Evolutionary conservation across 345 rosid species (phyloP), one percentile per base, ranked within the genome.

Genomic region (Geranium rotundifolium): DNA sequence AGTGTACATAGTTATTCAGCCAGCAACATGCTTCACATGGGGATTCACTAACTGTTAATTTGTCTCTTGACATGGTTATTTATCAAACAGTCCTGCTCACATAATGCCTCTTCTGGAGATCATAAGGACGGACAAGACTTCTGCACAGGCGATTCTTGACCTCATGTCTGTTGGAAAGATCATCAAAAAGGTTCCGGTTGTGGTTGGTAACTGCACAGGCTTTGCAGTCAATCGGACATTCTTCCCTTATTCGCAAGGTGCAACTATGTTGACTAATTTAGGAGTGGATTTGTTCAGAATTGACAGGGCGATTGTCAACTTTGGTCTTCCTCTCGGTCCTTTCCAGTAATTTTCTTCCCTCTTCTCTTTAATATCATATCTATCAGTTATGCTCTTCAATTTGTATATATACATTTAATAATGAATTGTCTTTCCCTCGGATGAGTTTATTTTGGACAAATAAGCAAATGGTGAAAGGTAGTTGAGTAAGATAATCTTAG

Each of bases 71-170:
- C 46, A 37, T 37, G 7, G 46, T 37, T 37, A 37, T 37, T 37
- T 6, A 46, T 7, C 52, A 46, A 57, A 72, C 80, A 91, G 96
- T 74, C 99, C 99, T 63, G 99, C 99, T 59, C 97, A 93, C 73
- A 74, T 90, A 67, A 93, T 90, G 99, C 84, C 99, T 58, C 91
- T 93, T 70, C 81, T 90, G 67, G 99, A 93, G 89, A 90, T 90
- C 66, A 95, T 93, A 56, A 78, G 92, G 62, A 77, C 97, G 10
- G 79, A 86, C 56, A 88, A 72, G 60, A 93, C 97, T 68, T 90
- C 96, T 59, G 81, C 92, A 16, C 97, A 93, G 77, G 89, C 75
- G 55, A 86, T 88, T 72, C 83, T 93, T 58, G 97, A 93, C 82
- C 95, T 93, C 74, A 83, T 90, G 89, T 59, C 91, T n/a, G 77